phyloP scores from a whole-genome alignment of 2,329 filamentous ascomycete species.

The Trichoderma hamatum region DNA sequence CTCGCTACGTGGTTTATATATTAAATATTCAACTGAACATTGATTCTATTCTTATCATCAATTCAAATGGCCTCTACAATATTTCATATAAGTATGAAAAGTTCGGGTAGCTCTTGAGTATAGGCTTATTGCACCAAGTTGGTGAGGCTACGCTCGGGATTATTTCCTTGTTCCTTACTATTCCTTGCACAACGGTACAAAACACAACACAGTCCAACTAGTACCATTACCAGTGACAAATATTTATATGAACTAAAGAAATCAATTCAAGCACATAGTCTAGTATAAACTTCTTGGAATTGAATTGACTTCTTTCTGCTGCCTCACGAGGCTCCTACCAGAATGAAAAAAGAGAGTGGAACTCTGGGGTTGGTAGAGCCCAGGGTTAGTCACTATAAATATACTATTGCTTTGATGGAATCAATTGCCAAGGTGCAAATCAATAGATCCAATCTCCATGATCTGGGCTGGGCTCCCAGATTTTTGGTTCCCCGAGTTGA shows the following conservation, averaged over 20 bases:
- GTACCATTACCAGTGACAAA: background rate
- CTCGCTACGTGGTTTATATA: background rate
- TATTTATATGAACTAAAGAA: background rate
- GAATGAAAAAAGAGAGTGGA: background rate
- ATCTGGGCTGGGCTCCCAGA: constrained; percentile 2
- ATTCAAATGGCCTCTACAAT: background rate
- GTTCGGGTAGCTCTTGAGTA: background rate
- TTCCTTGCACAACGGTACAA: background rate
- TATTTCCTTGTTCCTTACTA: too few relatives aligned
- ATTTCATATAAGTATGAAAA: background rate
- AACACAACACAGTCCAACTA: background rate
- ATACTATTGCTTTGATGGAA: background rate
- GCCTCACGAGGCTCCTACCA: background rate
- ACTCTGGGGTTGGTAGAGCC: background rate
- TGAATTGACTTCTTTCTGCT: background rate
- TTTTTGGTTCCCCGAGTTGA: background rate
- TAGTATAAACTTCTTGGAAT: background rate
- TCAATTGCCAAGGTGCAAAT: constrained; percentile 10
- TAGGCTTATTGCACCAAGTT: background rate
- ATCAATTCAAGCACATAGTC: background rate
- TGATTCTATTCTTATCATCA: background rate
- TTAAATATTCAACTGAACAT: background rate
- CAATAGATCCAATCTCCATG: constrained; percentile 7
- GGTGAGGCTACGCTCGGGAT: background rate
- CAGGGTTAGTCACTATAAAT: background rate